Evolutionary conservation across 208 protist genomes (phyloP).

Genomic region (Leishmania aethiopica): DNA sequence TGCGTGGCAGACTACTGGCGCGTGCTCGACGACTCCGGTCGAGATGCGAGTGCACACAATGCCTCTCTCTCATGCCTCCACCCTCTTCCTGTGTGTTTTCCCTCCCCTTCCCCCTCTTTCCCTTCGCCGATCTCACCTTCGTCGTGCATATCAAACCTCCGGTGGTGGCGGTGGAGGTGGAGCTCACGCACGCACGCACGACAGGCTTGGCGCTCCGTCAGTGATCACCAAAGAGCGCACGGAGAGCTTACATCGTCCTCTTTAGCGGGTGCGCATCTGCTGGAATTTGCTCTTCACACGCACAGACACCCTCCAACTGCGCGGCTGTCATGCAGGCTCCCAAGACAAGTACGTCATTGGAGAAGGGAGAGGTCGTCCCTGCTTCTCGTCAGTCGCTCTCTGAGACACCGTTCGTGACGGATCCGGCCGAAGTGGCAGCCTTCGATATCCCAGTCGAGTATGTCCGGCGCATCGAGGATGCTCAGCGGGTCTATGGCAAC

Average conservation of each 20-base stretch:
- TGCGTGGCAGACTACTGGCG: background rate
- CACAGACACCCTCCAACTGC: background rate
- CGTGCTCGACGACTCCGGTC: background rate
- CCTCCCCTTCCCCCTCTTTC: background rate
- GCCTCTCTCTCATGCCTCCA: background rate
- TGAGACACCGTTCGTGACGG: slow-evolving; percentile 67
- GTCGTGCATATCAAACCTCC: background rate
- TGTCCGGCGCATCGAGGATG: slow-evolving; percentile 74
- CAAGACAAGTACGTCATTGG: background rate
- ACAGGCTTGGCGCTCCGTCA: background rate
- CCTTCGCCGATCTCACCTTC: background rate
- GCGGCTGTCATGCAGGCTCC: slow-evolving; percentile 6
- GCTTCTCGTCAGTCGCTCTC: background rate
- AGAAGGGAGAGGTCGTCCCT: background rate
- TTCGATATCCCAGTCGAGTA: slow-evolving; percentile 54
- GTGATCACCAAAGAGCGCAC: background rate
- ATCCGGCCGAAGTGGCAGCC: slow-evolving; percentile 39
- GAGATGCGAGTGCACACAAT: too few relatives aligned
- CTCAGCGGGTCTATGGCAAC: slow-evolving; percentile 54
- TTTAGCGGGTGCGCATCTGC: background rate
- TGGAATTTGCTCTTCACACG: background rate
- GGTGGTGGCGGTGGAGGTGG: too few relatives aligned
- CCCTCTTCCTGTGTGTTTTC: background rate
- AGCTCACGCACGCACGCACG: background rate
- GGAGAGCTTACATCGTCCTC: background rate